Percentiles rank a stretch among this genome's conserved stretches.
phyloP scores from a whole-genome alignment of 2,329 filamentous ascomycete species.

The Tricladium varicosporioides region DNA sequence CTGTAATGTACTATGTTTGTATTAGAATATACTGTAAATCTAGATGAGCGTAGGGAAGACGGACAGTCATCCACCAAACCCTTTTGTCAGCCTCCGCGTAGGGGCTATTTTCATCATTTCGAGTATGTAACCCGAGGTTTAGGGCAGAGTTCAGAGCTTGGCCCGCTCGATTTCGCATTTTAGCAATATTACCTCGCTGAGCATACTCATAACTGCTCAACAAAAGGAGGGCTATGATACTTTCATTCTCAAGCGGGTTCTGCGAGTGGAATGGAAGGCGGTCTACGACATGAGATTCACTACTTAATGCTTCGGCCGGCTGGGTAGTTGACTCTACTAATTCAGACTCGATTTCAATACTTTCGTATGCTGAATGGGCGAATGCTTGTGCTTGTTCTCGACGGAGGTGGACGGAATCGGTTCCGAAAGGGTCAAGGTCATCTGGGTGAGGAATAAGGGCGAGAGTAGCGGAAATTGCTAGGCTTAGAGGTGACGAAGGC shows the following conservation, averaged over 20 bases:
- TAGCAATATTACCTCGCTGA: conserved; percentile 51
- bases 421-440: conserved; percentile 28
- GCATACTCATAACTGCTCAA: conserved; percentile 53
- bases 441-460: conserved; percentile 45
- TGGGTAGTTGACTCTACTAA: conserved; percentile 44
- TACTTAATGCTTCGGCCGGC: conserved; percentile 43
- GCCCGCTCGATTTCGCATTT: conserved; percentile 48
- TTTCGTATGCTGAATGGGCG: conserved; percentile 46
- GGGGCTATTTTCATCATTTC: conserved; percentile 37
- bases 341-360: conserved; percentile 48
- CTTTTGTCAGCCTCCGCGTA: conserved; percentile 46
- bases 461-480: conserved; percentile 48
- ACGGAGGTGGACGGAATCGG: conserved; percentile 43
- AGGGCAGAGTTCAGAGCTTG: conserved; percentile 48
- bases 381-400: conserved; percentile 48
- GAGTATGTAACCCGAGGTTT: conserved; percentile 43
- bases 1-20: conserved; percentile 43
- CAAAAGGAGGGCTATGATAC: conserved; percentile 46
- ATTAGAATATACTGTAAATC: neutral
- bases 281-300: conserved; percentile 23
- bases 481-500: conserved; percentile 42
- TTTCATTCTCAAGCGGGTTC: conserved; percentile 46
- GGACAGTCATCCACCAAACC: conserved; percentile 52
- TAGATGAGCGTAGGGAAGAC: conserved; percentile 11
- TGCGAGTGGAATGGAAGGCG: conserved; percentile 44